Percentiles rank a stretch among this genome's conserved stretches.
These are phyloP conservation scores for Crithidia thermophila DNA, from an alignment of 208 protist species.

Conservation along the genomic window DNA sequence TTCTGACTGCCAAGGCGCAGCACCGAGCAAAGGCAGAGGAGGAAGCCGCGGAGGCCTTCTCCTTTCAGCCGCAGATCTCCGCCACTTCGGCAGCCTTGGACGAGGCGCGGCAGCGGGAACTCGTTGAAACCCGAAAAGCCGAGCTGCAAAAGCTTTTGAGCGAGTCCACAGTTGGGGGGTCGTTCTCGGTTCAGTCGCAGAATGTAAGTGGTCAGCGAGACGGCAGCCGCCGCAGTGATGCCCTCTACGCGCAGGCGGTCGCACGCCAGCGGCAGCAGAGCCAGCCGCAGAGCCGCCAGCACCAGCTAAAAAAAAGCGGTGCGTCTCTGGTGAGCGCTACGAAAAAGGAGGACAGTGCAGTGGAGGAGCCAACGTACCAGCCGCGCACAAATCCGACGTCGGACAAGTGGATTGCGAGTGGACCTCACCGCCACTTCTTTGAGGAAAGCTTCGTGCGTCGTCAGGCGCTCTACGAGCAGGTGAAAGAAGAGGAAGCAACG, in stretches of 20 bases:
- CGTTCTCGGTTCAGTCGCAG: neutral
- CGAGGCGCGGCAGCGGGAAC: constrained; percentile 13
- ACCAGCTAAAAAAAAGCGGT: neutral
- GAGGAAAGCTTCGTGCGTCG: constrained; percentile 66
- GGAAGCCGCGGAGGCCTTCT: constrained; percentile 28
- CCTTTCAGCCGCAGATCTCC: constrained; percentile 70
- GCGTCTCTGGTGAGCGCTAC: neutral
- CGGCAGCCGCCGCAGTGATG: constrained; percentile 31
- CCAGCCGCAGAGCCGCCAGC: neutral
- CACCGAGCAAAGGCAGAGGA: constrained; percentile 32
- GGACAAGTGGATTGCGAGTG: constrained; percentile 69
- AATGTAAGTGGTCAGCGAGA: neutral
- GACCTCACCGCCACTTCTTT: constrained; percentile 75
- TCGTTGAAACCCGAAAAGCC: neutral
- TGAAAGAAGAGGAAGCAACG: constrained; percentile 52
- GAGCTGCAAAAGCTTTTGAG: constrained; percentile 18
- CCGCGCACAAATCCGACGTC: constrained; percentile 66
- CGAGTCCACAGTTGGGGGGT: neutral
- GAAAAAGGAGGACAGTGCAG: neutral
- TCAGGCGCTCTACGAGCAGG: constrained; percentile 69
- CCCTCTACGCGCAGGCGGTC: constrained; percentile 25
- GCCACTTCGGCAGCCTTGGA: constrained; percentile 67
- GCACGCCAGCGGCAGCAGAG: constrained; percentile 18
- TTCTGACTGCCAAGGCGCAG: constrained; percentile 48
- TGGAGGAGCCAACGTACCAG: constrained; percentile 16